Evolutionary conservation across 805 yeast species (phyloP).

Genomic region (Yamadazyma philogaea): DNA sequence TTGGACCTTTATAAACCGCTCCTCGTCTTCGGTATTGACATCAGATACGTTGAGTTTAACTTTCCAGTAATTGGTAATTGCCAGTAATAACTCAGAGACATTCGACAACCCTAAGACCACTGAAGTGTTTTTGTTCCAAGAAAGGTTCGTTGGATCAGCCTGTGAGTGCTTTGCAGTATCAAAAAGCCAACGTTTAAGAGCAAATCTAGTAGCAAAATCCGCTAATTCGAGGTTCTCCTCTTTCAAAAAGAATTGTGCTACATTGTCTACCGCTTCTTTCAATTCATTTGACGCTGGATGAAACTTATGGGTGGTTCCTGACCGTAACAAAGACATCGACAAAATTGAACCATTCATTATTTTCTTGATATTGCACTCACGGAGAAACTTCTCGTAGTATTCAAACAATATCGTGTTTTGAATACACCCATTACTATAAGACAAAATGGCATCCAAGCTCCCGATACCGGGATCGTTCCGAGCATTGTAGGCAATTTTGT

Average conservation of each 20-base stretch:
- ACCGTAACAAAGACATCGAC: constrained; percentile 80
- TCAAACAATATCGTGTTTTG: constrained; percentile 62
- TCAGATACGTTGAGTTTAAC: constrained; percentile 35
- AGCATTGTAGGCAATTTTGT: constrained; percentile 45
- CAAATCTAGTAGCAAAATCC: constrained; percentile 75
- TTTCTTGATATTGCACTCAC: constrained; percentile 52
- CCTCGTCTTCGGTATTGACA: constrained; percentile 41
- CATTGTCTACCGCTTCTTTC: constrained; percentile 47
- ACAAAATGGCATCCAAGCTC: constrained; percentile 68
- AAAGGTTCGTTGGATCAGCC: constrained; percentile 9
- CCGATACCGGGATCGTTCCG: constrained; percentile 45
- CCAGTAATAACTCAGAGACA: constrained; percentile 59
- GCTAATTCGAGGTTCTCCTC: constrained; percentile 63
- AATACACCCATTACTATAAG: constrained; percentile 78
- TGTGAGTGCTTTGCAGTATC: constrained; percentile 16
- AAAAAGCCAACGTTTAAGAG: constrained; percentile 58
- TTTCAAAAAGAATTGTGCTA: constrained; percentile 37
- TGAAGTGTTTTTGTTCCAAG: constrained; percentile 36
- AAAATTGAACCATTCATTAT: constrained; percentile 83
- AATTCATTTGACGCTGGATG: constrained; percentile 75
- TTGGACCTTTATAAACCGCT: constrained; percentile 42
- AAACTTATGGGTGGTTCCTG: constrained; percentile 63
- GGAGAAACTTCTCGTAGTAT: constrained; percentile 47
- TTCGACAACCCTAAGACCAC: constrained; percentile 79
- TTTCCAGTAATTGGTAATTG: constrained; percentile 54